Conservation (phyloP, 179 eudicot genomes). For the Beta corolliflora region DNA sequence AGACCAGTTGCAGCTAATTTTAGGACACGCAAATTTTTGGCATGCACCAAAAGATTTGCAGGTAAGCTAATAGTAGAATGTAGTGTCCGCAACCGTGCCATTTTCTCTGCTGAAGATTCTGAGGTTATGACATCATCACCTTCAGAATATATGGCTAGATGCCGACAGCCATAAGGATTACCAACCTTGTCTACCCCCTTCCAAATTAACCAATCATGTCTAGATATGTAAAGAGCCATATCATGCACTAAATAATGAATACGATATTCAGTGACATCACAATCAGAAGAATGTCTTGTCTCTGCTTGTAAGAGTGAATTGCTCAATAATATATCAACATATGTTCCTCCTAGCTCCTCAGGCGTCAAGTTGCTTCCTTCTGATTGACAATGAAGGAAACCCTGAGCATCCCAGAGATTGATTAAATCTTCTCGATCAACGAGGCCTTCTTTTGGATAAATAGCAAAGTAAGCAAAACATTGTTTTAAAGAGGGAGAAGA, state of each 20-base stretch:
- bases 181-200: slow-evolving; percentile 8
- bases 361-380: slow-evolving; percentile 16
- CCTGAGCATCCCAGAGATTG: slow-evolving; percentile 36
- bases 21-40: slow-evolving; percentile 24
- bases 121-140: not conserved
- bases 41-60: not conserved
- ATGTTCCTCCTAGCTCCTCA: slow-evolving; percentile 30
- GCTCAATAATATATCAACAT: slow-evolving; percentile 18
- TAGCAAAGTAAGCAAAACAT: slow-evolving; percentile 37
- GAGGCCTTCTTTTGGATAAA: slow-evolving; percentile 22
- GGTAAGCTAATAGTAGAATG: slow-evolving; percentile 21
- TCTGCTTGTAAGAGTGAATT: slow-evolving; percentile 26
- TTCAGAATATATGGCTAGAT: slow-evolving; percentile 21
- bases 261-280: slow-evolving; percentile 1
- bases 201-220: slow-evolving; percentile 24
- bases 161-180: slow-evolving; percentile 11
- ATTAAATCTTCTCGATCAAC: slow-evolving; percentile 25
- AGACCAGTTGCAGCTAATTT: slow-evolving; percentile 11
- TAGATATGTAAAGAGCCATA: slow-evolving; percentile 33
- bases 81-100: slow-evolving; percentile 21
- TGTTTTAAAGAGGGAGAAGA: slow-evolving; percentile 31
- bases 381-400: slow-evolving; percentile 22
- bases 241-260: slow-evolving; percentile 40
- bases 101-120: slow-evolving; percentile 6
- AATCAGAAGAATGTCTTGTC: slow-evolving; percentile 3